phyloP scores from a whole-genome alignment of 768 basidiomycete species.

The Termitomyces sp. region DNA sequence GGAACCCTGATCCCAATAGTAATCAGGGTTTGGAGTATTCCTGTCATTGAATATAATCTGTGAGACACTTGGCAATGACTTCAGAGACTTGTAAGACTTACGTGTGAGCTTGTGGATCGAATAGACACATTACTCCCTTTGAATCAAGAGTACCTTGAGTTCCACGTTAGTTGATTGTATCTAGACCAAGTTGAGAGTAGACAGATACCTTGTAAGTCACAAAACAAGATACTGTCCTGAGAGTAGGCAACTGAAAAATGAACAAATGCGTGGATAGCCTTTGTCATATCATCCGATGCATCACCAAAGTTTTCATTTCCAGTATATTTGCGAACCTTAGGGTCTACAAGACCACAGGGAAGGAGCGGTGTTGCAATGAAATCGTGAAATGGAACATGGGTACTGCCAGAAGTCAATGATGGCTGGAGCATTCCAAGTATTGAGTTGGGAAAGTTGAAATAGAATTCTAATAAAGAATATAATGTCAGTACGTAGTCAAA shows the following conservation, averaged over 20 bases:
- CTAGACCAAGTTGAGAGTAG: not conserved
- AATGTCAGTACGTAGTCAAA: not conserved
- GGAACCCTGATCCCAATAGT: not conserved
- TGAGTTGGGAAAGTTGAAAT: not conserved
- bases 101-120: constrained; percentile 19
- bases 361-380: not conserved
- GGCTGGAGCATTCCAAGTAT: not conserved
- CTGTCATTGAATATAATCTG: not conserved
- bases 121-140: not conserved
- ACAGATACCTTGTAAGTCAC: not conserved
- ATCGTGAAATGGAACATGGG: constrained; percentile 7
- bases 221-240: not conserved
- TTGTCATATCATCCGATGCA: not conserved
- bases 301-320: not conserved
- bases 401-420: not conserved
- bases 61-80: not conserved
- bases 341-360: not conserved
- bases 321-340: not conserved
- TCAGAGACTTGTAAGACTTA: constrained; percentile 1
- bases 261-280: not conserved
- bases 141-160: not conserved
- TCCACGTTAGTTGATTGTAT: not conserved
- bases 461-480: not conserved
- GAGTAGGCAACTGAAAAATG: not conserved
- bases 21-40: not conserved